Base-by-base conservation (phyloP, 257 asterid species). In the Solanum pimpinellifolium region DNA sequence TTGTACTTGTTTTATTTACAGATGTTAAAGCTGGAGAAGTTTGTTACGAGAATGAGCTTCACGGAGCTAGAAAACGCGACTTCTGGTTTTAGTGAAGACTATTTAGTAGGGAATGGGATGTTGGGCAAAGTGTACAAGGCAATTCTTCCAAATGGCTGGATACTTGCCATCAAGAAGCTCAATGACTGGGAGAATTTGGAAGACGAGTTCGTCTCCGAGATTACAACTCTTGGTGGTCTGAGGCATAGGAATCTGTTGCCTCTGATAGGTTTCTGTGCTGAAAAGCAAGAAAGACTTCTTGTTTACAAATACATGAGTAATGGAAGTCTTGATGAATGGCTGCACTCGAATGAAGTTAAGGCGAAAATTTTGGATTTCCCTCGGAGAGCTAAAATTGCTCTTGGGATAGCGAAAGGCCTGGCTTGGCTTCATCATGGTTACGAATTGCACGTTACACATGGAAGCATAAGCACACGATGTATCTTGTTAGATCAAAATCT, bases 271-370 rank as follows among this genome's bases (percentile, higher is more conserved):
- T 91, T 89, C 66, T 88, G 91, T 12, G 41, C 37, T 0, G 86
- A 85, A 14, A 78, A 42, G 9, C 35, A 69, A 25, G 77, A 86
- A 9, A 87, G 35, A 3, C 39, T 87, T 84, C 69, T 88, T 20
- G 81, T 88, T 35, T 88, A 91, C 90, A 89, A 88, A 37, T 89
- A 81, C 89, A 89, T 91, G 90, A 7, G 87, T 44, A 88, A 86
- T 9, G 93, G 93, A 44, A 89, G 66, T 80, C 89, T 91, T 23
- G 72, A 86, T 49, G 88, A 89, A 41, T 86, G 86, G 88, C 85
- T 90, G 59, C 88, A 85, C 75, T 18, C 29, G 2, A 65, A 31
- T 2, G 46, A 23, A 84, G 86, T n/a, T 2, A 81, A 11, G 1
- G 65, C 37, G 25, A 41, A 84, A 29, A 69, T 80, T 11, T 21